Conservation (phyloP, 108 stramenopile genomes). For the Parietichytrium sp. region DNA sequence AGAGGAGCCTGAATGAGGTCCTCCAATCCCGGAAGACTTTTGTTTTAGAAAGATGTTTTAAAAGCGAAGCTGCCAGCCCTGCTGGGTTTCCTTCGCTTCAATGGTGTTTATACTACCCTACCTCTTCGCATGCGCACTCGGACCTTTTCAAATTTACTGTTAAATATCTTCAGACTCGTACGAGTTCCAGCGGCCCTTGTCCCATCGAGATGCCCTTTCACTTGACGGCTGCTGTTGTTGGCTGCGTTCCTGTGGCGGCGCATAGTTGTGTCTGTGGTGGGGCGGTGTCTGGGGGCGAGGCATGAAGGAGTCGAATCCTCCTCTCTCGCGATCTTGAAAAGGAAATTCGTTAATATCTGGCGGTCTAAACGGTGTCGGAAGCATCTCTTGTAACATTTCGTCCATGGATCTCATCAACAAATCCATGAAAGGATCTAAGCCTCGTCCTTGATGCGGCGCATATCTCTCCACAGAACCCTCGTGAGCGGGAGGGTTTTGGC, state of each 20-base stretch:
- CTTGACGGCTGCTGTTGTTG: background rate
- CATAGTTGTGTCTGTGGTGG: background rate
- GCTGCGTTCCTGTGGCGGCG: background rate
- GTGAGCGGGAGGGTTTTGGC: no score
- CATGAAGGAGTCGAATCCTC: background rate
- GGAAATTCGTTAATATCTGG: no score
- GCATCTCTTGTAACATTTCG: constrained; percentile 21
- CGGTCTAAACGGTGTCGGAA: background rate
- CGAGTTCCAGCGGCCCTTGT: background rate
- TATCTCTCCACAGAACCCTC: background rate
- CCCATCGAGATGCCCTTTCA: background rate
- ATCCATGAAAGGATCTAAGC: background rate
- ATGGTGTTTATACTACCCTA: no score
- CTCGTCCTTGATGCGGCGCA: background rate
- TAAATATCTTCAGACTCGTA: constrained; percentile 17
- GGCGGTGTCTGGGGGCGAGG: background rate
- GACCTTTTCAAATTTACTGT: no score
- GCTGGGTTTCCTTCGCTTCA: no score
- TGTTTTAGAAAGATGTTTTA: no score
- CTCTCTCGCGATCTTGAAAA: background rate
- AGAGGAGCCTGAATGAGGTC: no score
- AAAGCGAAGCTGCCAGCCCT: no score
- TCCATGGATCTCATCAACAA: background rate
- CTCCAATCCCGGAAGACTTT: no score
- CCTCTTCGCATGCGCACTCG: no score